Conservation (phyloP, 768 basidiomycete genomes). For the Suillus fuscotomentosus region DNA sequence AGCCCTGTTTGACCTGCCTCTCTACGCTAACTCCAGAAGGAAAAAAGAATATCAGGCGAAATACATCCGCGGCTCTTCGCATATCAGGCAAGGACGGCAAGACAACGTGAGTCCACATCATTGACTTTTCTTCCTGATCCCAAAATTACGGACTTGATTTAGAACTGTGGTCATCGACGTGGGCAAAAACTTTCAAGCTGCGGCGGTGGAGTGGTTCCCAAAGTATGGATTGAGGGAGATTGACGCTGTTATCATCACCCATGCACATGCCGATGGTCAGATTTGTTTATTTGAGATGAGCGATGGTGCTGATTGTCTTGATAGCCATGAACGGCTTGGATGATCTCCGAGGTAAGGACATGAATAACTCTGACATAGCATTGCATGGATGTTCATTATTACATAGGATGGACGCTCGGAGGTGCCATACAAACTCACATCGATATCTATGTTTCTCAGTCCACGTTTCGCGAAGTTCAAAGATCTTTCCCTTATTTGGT, state of each 20-base stretch:
- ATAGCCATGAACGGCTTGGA: slow-evolving; percentile 87
- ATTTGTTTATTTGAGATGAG: neutral
- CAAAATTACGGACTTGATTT: neutral
- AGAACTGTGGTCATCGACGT: slow-evolving; percentile 83
- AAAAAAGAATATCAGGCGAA: slow-evolving; percentile 81
- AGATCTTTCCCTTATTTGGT: slow-evolving; percentile 83
- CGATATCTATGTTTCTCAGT: slow-evolving; percentile 68
- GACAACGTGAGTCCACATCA: slow-evolving; percentile 46
- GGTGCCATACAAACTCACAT: slow-evolving; percentile 67
- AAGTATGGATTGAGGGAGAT: slow-evolving; percentile 71
- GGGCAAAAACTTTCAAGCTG: slow-evolving; percentile 77
- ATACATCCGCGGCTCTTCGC: slow-evolving; percentile 72
- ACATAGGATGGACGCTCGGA: slow-evolving; percentile 69
- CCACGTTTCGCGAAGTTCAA: slow-evolving; percentile 65
- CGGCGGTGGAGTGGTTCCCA: slow-evolving; percentile 59
- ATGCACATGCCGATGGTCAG: slow-evolving; percentile 81
- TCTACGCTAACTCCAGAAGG: slow-evolving; percentile 68
- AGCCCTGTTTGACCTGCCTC: slow-evolving; percentile 62
- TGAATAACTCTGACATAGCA: neutral
- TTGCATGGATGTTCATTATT: neutral
- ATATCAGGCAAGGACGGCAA: slow-evolving; percentile 38
- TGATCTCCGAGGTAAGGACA: slow-evolving; percentile 70
- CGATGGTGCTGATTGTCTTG: slow-evolving; percentile 5
- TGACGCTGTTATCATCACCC: slow-evolving; percentile 79
- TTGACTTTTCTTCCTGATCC: too few relatives aligned